Base-by-base conservation (phyloP, 2,329 filamentous ascomycete species). In the Fusarium sp. region DNA sequence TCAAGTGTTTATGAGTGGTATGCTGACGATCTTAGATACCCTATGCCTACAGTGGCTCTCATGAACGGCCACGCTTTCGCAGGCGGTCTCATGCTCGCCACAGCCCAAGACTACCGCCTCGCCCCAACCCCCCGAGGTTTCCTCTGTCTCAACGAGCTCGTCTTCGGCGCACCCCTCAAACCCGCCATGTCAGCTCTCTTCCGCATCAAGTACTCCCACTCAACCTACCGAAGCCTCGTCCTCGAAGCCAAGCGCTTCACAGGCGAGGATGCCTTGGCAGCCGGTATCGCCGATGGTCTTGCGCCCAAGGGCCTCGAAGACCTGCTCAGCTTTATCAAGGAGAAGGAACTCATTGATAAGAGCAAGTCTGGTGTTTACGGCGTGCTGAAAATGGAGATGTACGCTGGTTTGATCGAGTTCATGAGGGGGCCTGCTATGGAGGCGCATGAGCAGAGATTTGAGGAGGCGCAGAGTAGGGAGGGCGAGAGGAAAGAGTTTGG, bases 41-140 rank as follows among this genome's bases (percentile, higher is more conserved):
- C 93, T 20, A 94, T 95, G 92, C 93, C 93, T 30, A 96, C 93
- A 7, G 82, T 96, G 55, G 91, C 93, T n/a, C 85, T 95, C 14
- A 78, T 95, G 61, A 94, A 94, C 76, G 93, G 93, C 28, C 94
- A 97, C 81, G 90, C 91, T 61, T 96, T 95, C 80, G 94, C 93
- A 11, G 93, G 90, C 50, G 93, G 92, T n/a, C 85, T 95, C 68
- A 95, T 96, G 91, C 85, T 92, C 15, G 89, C 92, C 65, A 93
- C 94, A 88, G 90, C 92, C 82, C 93, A 95, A 82, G 93, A 95
- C 83, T 96, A 96, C 84, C 89, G 94, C 33, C 86, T 96, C 74
- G 92, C 93, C 84, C 92, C 92, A 78, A 88, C 91, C 1, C 78
- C 86, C 4, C 86, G 88, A 26, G 94, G 93, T n/a, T 95, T 90